Conservation (phyloP, 805 yeast genomes). For the Brettanomyces custersianus region DNA sequence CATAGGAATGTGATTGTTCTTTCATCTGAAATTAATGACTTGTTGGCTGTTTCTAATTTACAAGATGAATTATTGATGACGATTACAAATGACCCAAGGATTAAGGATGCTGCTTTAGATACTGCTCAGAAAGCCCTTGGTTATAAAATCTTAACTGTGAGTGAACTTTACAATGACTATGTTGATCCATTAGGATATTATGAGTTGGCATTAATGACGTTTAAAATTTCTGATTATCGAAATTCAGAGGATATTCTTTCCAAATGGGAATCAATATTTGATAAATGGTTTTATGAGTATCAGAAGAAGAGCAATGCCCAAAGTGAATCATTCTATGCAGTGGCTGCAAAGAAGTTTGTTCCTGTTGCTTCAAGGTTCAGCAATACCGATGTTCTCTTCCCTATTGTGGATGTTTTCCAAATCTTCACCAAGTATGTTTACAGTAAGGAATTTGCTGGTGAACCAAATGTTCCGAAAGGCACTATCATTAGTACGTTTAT, state of each 20-base stretch:
- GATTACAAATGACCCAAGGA: constrained; percentile 43
- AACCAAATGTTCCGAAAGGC: constrained; percentile 30
- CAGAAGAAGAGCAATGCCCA: constrained; percentile 11
- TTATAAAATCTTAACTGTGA: constrained; percentile 56
- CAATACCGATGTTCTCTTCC: constrained; percentile 71
- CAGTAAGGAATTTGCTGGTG: constrained; percentile 10
- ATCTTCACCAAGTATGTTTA: constrained; percentile 50
- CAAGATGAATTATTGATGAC: constrained; percentile 58
- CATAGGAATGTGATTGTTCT: constrained; percentile 71
- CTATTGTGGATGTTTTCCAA: constrained; percentile 62
- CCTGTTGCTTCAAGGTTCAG: constrained; percentile 50
- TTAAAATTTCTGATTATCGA: constrained; percentile 78
- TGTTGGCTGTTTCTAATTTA: constrained; percentile 76
- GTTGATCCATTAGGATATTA: constrained; percentile 84
- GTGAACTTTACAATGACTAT: constrained; percentile 75
- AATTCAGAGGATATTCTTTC: constrained; percentile 73
- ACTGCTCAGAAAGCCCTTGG: constrained; percentile 48
- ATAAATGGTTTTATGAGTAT: constrained; percentile 33
- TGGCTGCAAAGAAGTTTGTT: constrained; percentile 30
- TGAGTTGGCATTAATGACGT: constrained; percentile 69
- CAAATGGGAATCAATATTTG: constrained; percentile 72
- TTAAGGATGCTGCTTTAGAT: constrained; percentile 38
- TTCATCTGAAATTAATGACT: constrained; percentile 62
- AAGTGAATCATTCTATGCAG: constrained; percentile 31
- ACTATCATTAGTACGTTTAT: constrained; percentile 52